Conservation (phyloP, 768 basidiomycete genomes). For the Hydnomerulius pinastri region DNA sequence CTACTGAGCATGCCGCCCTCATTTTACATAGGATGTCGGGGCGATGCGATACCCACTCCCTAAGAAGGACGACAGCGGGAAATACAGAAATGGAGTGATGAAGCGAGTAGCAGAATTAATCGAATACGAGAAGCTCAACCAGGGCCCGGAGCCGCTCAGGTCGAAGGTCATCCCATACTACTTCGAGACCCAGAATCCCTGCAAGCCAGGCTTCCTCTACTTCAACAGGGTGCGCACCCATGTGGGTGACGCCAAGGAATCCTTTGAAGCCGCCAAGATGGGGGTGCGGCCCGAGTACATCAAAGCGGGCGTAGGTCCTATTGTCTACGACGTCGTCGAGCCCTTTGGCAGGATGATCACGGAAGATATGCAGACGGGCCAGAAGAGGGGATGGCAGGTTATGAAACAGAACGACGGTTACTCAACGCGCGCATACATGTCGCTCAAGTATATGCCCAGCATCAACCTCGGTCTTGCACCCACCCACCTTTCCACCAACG, state of each 20-base stretch:
- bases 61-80: constrained; percentile 12
- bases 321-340: constrained; percentile 14
- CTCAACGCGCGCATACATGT: constrained; percentile 29
- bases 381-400: constrained; percentile 24
- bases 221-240: constrained; percentile 8
- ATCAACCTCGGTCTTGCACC: constrained; percentile 16
- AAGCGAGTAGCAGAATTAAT: constrained; percentile 32
- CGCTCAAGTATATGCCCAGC: constrained; percentile 26
- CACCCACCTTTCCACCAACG: constrained; percentile 14
- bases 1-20: neutral
- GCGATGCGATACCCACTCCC: constrained; percentile 42
- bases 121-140: constrained; percentile 26
- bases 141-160: constrained; percentile 10
- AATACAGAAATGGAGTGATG: constrained; percentile 30
- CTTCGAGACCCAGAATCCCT: constrained; percentile 6
- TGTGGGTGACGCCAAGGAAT: neutral
- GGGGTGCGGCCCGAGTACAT: constrained; percentile 10
- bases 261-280: constrained; percentile 11
- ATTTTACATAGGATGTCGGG: constrained; percentile 33
- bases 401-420: constrained; percentile 30
- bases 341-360: constrained; percentile 25
- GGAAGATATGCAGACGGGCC: constrained; percentile 16
- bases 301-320: constrained; percentile 19
- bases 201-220: constrained; percentile 8
- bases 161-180: constrained; percentile 26